Percentiles rank a stretch among this genome's conserved stretches.
Conservation (phyloP, 2,329 filamentous ascomycete genomes). For the Pezicula carpinea region DNA sequence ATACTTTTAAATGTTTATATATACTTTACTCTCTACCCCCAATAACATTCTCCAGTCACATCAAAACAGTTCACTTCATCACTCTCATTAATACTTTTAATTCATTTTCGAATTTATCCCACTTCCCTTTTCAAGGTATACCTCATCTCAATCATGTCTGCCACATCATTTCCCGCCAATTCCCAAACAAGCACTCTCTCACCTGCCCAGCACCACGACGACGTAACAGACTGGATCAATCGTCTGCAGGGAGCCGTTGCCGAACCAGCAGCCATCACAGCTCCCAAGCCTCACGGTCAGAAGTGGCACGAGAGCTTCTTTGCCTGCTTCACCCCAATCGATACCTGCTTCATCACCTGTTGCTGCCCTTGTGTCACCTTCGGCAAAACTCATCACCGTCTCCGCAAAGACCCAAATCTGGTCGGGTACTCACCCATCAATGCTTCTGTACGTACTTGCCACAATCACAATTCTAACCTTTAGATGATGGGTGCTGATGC, state of each 20-base stretch:
- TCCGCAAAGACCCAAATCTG: conserved; percentile 28
- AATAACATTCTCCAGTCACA: too few relatives aligned
- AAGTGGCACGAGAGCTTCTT: conserved; percentile 17
- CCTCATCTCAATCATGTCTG: too few relatives aligned
- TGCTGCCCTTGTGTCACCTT: conserved; percentile 32
- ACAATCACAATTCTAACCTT: background rate
- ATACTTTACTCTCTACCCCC: too few relatives aligned
- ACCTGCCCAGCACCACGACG: background rate
- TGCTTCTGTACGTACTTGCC: conserved; percentile 18
- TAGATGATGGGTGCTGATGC: background rate
- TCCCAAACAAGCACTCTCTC: too few relatives aligned
- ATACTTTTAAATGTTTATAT: too few relatives aligned
- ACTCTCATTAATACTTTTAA: too few relatives aligned
- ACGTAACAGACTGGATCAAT: conserved; percentile 3
- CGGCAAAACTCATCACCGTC: conserved; percentile 31
- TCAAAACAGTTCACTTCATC: too few relatives aligned
- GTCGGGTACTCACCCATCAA: conserved; percentile 29
- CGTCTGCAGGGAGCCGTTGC: conserved; percentile 5
- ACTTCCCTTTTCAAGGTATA: too few relatives aligned
- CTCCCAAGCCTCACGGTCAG: conserved; percentile 1
- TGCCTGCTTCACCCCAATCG: conserved; percentile 22
- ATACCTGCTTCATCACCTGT: conserved; percentile 25
- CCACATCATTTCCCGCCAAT: too few relatives aligned
- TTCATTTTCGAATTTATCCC: too few relatives aligned
- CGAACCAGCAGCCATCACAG: conserved; percentile 5